Percentiles rank a stretch among this genome's conserved stretches.
phyloP scores from a whole-genome alignment of 257 asterid genomes.

The Nicotiana noctiflora region DNA sequence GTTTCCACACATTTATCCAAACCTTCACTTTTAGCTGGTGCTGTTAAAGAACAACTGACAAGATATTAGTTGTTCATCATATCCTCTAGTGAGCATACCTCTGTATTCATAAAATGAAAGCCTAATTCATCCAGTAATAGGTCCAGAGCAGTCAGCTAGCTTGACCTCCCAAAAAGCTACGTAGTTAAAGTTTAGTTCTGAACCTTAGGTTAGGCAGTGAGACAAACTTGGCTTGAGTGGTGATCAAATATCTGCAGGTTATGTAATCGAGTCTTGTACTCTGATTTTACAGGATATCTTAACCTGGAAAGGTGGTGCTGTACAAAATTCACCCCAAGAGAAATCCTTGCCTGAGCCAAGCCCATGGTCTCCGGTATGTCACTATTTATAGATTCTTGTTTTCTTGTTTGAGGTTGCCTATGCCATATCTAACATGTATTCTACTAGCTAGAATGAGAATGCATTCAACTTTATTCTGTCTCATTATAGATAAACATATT shows the following conservation, averaged over 20 bases:
- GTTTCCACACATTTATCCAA: not conserved
- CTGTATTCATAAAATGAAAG: not conserved
- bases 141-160: not conserved
- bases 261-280: not conserved
- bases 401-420: not conserved
- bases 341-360: conserved; percentile 80
- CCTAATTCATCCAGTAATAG: not conserved
- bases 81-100: not conserved
- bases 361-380: conserved; percentile 97
- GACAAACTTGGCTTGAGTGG: not conserved
- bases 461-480: not conserved
- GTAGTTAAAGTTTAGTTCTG: not conserved
- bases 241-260: not conserved
- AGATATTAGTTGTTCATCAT: not conserved
- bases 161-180: not conserved
- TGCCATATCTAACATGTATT: not conserved
- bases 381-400: conserved; percentile 11
- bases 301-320: conserved; percentile 77
- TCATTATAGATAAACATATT: not conserved
- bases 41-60: not conserved
- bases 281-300: conserved; percentile 62
- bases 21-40: not conserved
- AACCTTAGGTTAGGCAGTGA: not conserved
- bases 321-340: conserved; percentile 89
- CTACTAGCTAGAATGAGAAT: not conserved